Percentiles rank a stretch among this genome's conserved stretches.
phyloP scores from a whole-genome alignment of 2,329 filamentous ascomycete genomes.

The Penicillium palitans region DNA sequence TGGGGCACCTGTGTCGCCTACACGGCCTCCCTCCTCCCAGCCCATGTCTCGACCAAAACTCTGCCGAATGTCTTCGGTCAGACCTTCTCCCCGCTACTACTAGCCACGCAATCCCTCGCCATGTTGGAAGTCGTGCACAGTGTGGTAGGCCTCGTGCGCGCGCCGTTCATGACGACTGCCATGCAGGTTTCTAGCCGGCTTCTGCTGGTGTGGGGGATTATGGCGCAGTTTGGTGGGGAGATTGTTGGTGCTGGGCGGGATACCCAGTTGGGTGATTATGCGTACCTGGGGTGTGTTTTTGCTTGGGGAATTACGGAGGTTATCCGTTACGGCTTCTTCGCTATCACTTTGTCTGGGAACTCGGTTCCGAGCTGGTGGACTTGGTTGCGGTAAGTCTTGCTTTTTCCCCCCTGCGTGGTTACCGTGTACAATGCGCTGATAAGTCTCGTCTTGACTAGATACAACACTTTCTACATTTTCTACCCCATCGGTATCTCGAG shows the following conservation, averaged over 20 bases:
- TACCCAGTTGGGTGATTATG: conserved; percentile 40
- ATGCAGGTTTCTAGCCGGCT: conserved; percentile 90
- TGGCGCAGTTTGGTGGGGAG: conserved; percentile 61
- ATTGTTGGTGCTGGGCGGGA: conserved; percentile 28
- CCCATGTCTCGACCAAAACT: conserved; percentile 52
- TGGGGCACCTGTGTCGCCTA: conserved; percentile 78
- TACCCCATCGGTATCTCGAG: conserved; percentile 90
- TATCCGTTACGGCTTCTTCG: conserved; percentile 90
- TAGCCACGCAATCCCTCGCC: conserved; percentile 78
- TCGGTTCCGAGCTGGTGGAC: conserved; percentile 66
- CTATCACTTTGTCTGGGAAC: conserved; percentile 58
- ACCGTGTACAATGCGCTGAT: not conserved
- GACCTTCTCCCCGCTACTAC: conserved; percentile 42
- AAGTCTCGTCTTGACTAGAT: conserved; percentile 35
- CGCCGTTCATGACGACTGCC: conserved; percentile 77
- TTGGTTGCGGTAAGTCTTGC: conserved; percentile 54
- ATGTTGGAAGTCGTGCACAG: conserved; percentile 82
- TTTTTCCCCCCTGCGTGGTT: not conserved
- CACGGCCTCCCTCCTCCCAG: conserved; percentile 58
- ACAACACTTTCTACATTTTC: conserved; percentile 89
- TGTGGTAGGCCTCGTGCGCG: conserved; percentile 75
- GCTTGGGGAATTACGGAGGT: conserved; percentile 93
- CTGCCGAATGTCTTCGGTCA: conserved; percentile 49
- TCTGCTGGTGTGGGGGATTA: conserved; percentile 84
- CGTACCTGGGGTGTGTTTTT: conserved; percentile 57